Evolutionary conservation across 768 basidiomycete species (phyloP), one percentile per base, ranked within the genome.

Genomic region (Amanita rubescens): DNA sequence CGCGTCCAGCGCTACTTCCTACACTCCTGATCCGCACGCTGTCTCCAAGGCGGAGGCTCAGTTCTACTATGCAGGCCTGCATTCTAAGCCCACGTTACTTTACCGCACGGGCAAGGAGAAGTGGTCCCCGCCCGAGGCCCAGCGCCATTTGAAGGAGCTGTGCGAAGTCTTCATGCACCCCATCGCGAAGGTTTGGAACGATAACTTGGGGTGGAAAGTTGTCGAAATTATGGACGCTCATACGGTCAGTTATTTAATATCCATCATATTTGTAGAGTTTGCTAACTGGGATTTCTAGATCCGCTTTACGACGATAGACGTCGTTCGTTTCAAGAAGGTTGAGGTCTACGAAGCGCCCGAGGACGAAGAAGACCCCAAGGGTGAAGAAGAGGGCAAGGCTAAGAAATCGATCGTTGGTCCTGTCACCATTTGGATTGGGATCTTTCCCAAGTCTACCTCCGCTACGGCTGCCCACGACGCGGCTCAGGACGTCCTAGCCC

Each of bases 381-480:
- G 58, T 54, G 58, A 62, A 48, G 49, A 53, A 32, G 47, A 7
- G 38, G 48, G 22, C 47, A 27, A 49, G 47, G 47, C 30, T 37
- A 57, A 63, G 56, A 61, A 59, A 58, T 27, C 27, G 27, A 54
- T 43, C 43, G 42, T 66, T 54, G 55, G 70, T 58, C 70, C 67
- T 54, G 62, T 71, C 49, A 67, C 63, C 19, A 64, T 70, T 42
- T 71, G 70, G 70, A 63, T 69, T 53, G 70, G 58, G 35, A 57
- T 61, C 55, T 57, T 45, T 50, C 68, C 49, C 59, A 61, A 63
- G 24, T 55, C 60, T 59, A 62, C 60, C 60, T 58, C 63, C 51
- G 61, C 63, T 58, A 61, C 60, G 42, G 62, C 58, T 59, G 66
- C 70, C 55, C 65, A 60, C 59, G 49, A 66, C 45, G 65, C 63